phyloP scores from a whole-genome alignment of 2,329 filamentous ascomycete species.

The Aspergillus persii region DNA sequence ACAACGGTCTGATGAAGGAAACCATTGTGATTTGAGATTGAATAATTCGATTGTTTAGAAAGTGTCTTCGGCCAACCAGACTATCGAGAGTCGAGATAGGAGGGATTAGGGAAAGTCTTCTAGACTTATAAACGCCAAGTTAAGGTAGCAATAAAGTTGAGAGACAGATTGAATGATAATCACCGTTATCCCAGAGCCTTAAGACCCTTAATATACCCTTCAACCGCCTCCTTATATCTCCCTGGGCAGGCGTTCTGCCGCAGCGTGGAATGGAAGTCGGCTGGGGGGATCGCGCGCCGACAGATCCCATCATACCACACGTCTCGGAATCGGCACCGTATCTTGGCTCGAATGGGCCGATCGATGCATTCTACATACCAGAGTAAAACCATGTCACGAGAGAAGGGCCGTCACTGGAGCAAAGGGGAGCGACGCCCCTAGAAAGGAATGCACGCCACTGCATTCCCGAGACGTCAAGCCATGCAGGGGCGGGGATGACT shows the following conservation, averaged over 20 bases:
- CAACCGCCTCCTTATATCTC: background rate
- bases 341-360: background rate
- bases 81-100: background rate
- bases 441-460: background rate
- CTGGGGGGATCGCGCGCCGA: slow-evolving; percentile 1
- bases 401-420: background rate
- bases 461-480: background rate
- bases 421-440: background rate
- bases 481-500: background rate
- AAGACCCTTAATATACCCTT: slow-evolving; percentile 11
- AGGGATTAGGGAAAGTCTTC: background rate
- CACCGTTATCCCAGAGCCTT: background rate
- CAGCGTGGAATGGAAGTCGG: slow-evolving; percentile 12
- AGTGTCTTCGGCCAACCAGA: background rate
- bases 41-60: background rate
- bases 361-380: background rate
- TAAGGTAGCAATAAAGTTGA: background rate
- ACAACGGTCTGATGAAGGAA: slow-evolving; percentile 1
- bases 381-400: background rate
- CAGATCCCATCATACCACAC: background rate
- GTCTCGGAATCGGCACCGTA: background rate
- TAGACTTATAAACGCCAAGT: background rate
- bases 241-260: slow-evolving; percentile 5
- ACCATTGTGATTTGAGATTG: slow-evolving; percentile 5
- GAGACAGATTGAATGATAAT: background rate